Conservation (phyloP, 768 basidiomycete genomes). For the Pleurotus ostreatus region DNA sequence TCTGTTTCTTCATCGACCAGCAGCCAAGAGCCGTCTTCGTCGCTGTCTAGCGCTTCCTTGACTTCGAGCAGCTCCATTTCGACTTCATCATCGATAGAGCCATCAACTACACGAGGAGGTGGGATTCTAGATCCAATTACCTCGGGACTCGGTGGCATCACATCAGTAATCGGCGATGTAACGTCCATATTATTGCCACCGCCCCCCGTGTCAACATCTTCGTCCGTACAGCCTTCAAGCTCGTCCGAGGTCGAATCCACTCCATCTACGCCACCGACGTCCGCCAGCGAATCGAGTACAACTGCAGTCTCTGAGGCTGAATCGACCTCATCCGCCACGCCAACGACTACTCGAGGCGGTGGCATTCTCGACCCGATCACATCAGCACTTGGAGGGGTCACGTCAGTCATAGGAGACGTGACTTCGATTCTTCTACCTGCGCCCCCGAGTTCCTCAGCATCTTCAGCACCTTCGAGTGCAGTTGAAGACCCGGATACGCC, state of each 20-base stretch:
- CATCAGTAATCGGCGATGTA: neutral
- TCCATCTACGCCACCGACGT: neutral
- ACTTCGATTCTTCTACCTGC: neutral
- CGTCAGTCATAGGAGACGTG: neutral
- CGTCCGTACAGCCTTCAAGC: neutral
- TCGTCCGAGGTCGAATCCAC: neutral
- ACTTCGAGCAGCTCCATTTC: neutral
- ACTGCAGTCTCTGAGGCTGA: neutral
- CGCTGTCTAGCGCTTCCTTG: neutral
- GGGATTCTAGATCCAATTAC: conserved; percentile 10
- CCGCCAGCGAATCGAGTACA: neutral
- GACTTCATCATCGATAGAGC: neutral
- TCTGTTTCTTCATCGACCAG: conserved; percentile 1
- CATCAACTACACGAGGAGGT: neutral
- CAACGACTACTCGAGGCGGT: conserved; percentile 6
- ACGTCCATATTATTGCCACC: neutral
- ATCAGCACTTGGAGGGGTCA: neutral
- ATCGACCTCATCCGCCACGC: neutral
- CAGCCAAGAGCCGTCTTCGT: neutral
- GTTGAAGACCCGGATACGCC: neutral
- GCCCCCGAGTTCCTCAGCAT: neutral
- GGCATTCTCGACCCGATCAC: conserved; percentile 11
- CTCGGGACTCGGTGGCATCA: neutral
- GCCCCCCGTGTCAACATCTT: neutral
- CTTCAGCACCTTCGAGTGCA: neutral